Conservation (phyloP, 2,329 filamentous ascomycete genomes). For the Paecilomyces formosus region DNA sequence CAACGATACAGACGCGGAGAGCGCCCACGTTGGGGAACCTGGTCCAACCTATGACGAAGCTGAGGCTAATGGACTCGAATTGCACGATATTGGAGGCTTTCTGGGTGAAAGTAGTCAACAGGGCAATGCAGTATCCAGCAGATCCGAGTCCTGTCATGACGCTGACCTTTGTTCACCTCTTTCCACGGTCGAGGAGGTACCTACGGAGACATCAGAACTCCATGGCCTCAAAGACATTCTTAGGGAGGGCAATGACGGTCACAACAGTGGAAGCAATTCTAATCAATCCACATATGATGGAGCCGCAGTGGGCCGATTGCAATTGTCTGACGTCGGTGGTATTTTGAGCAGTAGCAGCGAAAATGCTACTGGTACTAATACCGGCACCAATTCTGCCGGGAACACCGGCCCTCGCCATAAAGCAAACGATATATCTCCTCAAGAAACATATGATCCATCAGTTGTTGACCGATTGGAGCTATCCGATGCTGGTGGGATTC, state of each 20-base stretch:
- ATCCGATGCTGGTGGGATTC: neutral
- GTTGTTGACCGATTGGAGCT: neutral
- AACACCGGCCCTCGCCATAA: neutral
- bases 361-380: neutral
- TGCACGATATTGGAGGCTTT: constrained; percentile 5
- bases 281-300: neutral
- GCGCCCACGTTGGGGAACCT: neutral
- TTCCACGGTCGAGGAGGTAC: neutral
- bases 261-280: neutral
- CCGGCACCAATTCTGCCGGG: neutral
- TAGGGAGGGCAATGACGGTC: neutral
- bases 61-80: constrained; percentile 2
- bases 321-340: neutral
- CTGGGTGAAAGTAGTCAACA: neutral
- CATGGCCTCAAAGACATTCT: neutral
- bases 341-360: neutral
- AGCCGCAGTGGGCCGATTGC: neutral
- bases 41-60: constrained; percentile 1
- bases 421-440: neutral
- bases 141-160: neutral
- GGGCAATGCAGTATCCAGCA: neutral
- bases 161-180: neutral
- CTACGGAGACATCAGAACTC: neutral
- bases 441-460: neutral
- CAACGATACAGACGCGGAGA: neutral